Conservation (phyloP, 116 monocot genomes). For the Phalaenopsis hybrid region DNA sequence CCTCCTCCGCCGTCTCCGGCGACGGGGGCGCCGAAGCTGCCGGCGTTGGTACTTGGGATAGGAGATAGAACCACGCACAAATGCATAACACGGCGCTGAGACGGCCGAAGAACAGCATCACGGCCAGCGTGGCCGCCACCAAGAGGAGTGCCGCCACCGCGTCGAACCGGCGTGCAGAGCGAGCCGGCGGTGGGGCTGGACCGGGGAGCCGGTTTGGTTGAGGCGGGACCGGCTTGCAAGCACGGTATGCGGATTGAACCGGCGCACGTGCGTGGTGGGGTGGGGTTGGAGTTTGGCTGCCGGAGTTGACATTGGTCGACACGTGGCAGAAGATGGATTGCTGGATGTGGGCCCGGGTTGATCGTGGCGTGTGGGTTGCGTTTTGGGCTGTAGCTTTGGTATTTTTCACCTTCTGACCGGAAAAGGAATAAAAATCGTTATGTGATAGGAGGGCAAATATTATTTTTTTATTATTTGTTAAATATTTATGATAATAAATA, state of each 20-base stretch:
- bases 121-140: constrained; percentile 7
- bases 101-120: constrained; percentile 20
- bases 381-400: not conserved
- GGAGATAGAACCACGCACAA: constrained; percentile 18
- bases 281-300: not conserved
- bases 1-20: not conserved
- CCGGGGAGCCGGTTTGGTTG: not conserved
- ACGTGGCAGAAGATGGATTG: constrained; percentile 5
- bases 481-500: no score
- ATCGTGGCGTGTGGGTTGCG: no score
- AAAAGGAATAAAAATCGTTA: not conserved
- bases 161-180: not conserved
- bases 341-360: not conserved
- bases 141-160: constrained; percentile 1
- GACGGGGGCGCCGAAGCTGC: not conserved
- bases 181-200: no score
- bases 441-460: no score
- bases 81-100: constrained; percentile 17
- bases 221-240: constrained; percentile 8
- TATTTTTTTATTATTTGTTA: no score
- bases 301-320: not conserved
- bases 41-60: not conserved
- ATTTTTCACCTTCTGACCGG: not conserved
- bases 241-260: not conserved
- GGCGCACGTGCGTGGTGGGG: constrained; percentile 6